Evolutionary conservation across 1,139 yeast species (phyloP).

Genomic region (Zygoascus sp.): DNA sequence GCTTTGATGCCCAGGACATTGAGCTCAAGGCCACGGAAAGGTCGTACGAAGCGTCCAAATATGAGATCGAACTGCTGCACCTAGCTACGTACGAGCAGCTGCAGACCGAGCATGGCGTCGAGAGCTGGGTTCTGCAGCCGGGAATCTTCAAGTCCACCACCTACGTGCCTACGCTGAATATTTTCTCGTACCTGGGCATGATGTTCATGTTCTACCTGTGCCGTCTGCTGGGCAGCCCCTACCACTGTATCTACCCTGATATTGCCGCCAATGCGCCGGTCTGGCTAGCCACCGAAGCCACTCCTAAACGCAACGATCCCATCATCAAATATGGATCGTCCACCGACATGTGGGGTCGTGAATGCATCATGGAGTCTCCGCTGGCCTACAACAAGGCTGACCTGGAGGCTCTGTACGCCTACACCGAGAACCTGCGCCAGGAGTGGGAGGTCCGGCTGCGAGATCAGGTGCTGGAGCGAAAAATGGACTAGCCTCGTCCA

Average conservation of each 20-base stretch:
- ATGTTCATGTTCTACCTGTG: constrained; percentile 77
- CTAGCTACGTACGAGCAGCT: constrained; percentile 57
- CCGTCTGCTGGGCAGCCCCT: constrained; percentile 72
- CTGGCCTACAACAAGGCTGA: constrained; percentile 55
- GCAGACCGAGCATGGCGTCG: constrained; percentile 46
- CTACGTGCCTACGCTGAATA: constrained; percentile 68
- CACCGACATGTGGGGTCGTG: constrained; percentile 57
- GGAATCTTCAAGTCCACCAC: constrained; percentile 89
- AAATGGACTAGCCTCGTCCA: constrained; percentile 19
- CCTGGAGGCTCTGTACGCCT: constrained; percentile 55
- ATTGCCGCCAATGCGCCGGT: constrained; percentile 85
- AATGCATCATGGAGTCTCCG: constrained; percentile 51
- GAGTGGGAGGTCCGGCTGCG: constrained; percentile 70
- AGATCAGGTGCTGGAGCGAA: constrained; percentile 55
- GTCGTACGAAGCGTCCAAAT: constrained; percentile 89
- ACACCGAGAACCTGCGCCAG: constrained; percentile 49
- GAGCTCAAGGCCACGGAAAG: constrained; percentile 59
- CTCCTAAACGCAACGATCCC: constrained; percentile 45
- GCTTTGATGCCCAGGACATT: constrained; percentile 66
- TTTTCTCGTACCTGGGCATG: constrained; percentile 83
- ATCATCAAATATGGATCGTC: constrained; percentile 72
- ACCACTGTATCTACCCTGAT: constrained; percentile 86
- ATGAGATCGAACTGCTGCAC: constrained; percentile 80
- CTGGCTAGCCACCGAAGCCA: constrained; percentile 50
- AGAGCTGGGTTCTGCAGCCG: constrained; percentile 81